Evolutionary conservation across 768 basidiomycete genomes (phyloP).

Genomic region (Hypholoma fasciculare): DNA sequence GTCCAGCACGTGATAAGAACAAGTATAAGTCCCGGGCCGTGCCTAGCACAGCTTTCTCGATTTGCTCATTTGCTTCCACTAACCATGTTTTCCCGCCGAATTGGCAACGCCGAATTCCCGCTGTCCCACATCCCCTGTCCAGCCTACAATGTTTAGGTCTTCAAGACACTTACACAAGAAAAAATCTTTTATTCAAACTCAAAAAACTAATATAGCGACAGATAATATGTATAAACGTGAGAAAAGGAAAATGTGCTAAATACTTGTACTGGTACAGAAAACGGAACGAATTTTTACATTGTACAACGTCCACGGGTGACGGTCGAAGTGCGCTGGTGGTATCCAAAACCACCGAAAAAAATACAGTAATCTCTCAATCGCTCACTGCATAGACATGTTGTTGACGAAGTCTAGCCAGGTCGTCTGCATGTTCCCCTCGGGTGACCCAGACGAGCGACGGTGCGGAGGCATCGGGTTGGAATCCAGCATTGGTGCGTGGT

Average conservation of each 20-base stretch:
- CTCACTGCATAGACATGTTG: conserved; percentile 34
- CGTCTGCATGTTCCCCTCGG: conserved; percentile 60
- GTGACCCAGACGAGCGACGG: conserved; percentile 51
- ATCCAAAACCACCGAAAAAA: neutral
- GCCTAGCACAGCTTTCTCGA: neutral
- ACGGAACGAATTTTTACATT: neutral
- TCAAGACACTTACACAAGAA: too few species aligned
- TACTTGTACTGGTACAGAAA: neutral
- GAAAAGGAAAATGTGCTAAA: too few species aligned
- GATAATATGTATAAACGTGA: neutral
- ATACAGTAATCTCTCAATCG: neutral
- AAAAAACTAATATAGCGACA: neutral
- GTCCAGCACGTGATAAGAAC: conserved; percentile 13
- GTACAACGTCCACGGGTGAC: neutral
- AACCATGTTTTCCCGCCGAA: neutral
- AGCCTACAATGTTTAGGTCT: neutral
- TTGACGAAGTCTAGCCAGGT: conserved; percentile 68
- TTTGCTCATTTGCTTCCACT: neutral
- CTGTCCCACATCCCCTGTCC: neutral
- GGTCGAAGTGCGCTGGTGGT: neutral
- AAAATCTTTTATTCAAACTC: too few species aligned
- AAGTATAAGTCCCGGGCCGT: neutral
- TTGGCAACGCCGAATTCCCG: too few species aligned
- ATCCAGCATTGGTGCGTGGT: conserved; percentile 31
- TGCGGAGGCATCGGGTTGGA: conserved; percentile 37